Evolutionary conservation across 805 yeast genomes (phyloP).

Genomic region (Wickerhamomyces kurtzmanii): DNA sequence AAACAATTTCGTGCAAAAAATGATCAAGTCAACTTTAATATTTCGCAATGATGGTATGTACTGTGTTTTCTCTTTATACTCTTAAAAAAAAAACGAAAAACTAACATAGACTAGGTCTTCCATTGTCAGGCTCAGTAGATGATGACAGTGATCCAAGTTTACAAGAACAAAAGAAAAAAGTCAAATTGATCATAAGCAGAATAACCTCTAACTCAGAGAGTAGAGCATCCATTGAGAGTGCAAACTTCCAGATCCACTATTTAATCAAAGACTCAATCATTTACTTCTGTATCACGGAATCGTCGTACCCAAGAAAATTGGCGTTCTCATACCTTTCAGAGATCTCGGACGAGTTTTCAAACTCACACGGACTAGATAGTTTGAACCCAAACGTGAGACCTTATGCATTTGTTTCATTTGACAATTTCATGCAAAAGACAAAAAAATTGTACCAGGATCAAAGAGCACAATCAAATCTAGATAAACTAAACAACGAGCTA

Average conservation of each 20-base stretch:
- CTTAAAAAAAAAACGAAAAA: neutral
- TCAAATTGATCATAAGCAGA: constrained; percentile 66
- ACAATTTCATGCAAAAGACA: constrained; percentile 69
- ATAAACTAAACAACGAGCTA: constrained; percentile 75
- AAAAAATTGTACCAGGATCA: constrained; percentile 85
- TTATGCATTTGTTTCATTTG: constrained; percentile 83
- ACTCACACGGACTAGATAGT: constrained; percentile 65
- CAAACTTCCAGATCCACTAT: constrained; percentile 66
- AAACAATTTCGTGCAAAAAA: too few species aligned
- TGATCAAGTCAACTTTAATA: constrained; percentile 62
- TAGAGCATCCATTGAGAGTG: constrained; percentile 78
- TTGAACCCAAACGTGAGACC: constrained; percentile 65
- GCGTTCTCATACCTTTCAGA: constrained; percentile 85
- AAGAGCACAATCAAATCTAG: constrained; percentile 82
- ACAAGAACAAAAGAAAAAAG: constrained; percentile 72
- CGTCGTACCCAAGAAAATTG: constrained; percentile 75
- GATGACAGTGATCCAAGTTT: constrained; percentile 56
- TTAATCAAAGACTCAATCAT: constrained; percentile 53
- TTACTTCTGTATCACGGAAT: constrained; percentile 71
- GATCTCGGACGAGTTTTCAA: constrained; percentile 70
- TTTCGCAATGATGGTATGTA: constrained; percentile 54
- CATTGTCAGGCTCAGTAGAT: constrained; percentile 86
- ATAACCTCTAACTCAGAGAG: constrained; percentile 74
- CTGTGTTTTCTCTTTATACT: constrained; percentile 1
- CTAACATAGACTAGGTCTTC: constrained; percentile 44